These are phyloP conservation scores for Plasmopara halstedii DNA, from an alignment of 352 stramenopile genomes.

Conservation along the genomic window DNA sequence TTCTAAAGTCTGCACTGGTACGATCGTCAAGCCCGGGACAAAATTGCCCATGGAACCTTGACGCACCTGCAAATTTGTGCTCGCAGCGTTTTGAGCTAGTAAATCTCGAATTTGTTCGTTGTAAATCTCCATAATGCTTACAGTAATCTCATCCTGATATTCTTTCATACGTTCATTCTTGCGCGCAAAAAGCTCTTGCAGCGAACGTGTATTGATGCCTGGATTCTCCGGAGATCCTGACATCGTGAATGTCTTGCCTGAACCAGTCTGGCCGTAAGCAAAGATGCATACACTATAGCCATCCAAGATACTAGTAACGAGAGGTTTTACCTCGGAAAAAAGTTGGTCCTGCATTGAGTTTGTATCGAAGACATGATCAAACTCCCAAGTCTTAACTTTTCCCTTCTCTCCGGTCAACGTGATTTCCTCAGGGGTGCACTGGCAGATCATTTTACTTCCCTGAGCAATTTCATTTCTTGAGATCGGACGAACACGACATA, in stretches of 20 bases:
- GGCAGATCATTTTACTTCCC: constrained; percentile 77
- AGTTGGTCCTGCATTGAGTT: constrained; percentile 68
- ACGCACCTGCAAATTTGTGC: constrained; percentile 75
- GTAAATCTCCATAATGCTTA: constrained; percentile 95
- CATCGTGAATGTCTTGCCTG: constrained; percentile 86
- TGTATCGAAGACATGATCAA: constrained; percentile 81
- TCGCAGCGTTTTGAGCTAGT: constrained; percentile 73
- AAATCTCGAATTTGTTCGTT: constrained; percentile 95
- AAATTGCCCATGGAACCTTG: constrained; percentile 82
- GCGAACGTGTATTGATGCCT: constrained; percentile 78
- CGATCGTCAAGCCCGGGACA: constrained; percentile 64
- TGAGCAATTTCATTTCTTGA: constrained; percentile 65
- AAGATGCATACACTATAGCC: constrained; percentile 90
- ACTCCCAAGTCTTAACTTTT: constrained; percentile 84
- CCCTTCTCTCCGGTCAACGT: constrained; percentile 71
- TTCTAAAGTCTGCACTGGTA: constrained; percentile 67
- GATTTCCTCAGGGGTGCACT: constrained; percentile 77
- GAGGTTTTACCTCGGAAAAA: constrained; percentile 65
- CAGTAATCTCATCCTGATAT: constrained; percentile 77
- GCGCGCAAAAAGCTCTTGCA: constrained; percentile 77
- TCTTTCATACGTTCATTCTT: constrained; percentile 63
- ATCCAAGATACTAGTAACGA: constrained; percentile 81
- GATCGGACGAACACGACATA: constrained; percentile 93
- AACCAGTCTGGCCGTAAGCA: constrained; percentile 83
- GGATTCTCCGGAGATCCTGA: constrained; percentile 54